Evolutionary conservation across 768 basidiomycete genomes (phyloP).

Genomic region (Terana coerulea): DNA sequence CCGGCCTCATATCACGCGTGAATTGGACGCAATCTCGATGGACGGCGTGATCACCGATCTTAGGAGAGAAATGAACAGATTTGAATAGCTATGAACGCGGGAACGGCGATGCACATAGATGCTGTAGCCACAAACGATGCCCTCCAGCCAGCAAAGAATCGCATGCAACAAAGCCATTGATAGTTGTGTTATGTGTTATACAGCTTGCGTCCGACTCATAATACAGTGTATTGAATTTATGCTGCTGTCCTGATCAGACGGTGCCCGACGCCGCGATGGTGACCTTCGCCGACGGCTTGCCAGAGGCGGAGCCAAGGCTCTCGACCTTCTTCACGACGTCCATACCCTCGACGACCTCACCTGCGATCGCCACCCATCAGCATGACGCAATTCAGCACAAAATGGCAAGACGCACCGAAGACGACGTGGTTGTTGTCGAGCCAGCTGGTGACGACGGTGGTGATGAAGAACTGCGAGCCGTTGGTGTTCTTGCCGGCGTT

Average conservation of each 20-base stretch:
- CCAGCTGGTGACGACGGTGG: conserved; percentile 69
- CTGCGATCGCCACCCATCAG: conserved; percentile 9
- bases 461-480: conserved; percentile 84
- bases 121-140: no score
- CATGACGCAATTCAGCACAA: neutral
- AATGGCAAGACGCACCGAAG: conserved; percentile 46
- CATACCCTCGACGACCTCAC: conserved; percentile 62
- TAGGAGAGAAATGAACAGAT: neutral
- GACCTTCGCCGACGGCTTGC: conserved; percentile 22
- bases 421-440: conserved; percentile 67
- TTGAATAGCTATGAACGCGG: neutral
- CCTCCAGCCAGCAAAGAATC: no score
- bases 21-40: neutral
- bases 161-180: no score
- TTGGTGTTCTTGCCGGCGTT: conserved; percentile 83
- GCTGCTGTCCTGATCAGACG: conserved; percentile 14
- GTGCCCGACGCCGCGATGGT: conserved; percentile 22
- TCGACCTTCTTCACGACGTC: conserved; percentile 64
- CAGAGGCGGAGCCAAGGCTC: conserved; percentile 25
- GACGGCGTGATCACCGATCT: neutral
- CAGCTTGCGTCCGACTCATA: conserved; percentile 4
- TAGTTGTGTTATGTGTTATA: neutral
- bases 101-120: no score
- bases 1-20: neutral
- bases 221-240: conserved; percentile 2